A percentile compares a stretch with the other conserved stretches of the same genome.
Conservation (phyloP, 306 rosid genomes). For the Erythrophleum fordii region DNA sequence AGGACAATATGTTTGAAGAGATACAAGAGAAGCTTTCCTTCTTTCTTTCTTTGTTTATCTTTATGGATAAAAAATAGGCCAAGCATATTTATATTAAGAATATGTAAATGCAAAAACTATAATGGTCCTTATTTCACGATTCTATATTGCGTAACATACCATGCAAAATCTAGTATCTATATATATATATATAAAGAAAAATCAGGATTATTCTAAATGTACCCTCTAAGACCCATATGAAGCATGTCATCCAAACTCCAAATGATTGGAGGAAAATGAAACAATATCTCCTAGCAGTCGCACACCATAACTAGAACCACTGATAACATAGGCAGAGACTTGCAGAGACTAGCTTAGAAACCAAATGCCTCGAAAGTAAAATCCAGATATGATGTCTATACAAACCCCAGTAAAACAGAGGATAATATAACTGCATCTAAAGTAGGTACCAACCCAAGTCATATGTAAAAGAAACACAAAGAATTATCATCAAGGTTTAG, state of each 20-base stretch:
- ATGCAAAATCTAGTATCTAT: too few relatives aligned
- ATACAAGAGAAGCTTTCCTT: slow-evolving; percentile 4
- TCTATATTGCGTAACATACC: slow-evolving; percentile 4
- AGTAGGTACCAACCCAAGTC: not conserved
- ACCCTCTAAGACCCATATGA: not conserved
- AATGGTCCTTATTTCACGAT: not conserved
- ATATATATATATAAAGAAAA: not conserved
- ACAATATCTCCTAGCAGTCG: too few relatives aligned
- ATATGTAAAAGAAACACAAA: not conserved
- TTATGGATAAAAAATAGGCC: not conserved
- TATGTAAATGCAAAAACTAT: not conserved
- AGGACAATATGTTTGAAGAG: not conserved
- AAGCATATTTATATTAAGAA: not conserved
- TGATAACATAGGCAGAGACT: too few relatives aligned
- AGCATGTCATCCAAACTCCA: too few relatives aligned
- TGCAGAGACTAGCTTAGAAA: too few relatives aligned
- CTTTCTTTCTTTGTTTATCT: not conserved
- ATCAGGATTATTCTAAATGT: not conserved
- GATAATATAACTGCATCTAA: not conserved
- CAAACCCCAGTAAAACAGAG: not conserved
- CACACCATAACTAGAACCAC: too few relatives aligned
- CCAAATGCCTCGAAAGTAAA: not conserved
- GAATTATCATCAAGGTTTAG: not conserved
- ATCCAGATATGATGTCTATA: not conserved
- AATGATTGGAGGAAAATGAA: too few relatives aligned